phyloP scores from a whole-genome alignment of 768 basidiomycete species.

The Tylopilus subfusipes region DNA sequence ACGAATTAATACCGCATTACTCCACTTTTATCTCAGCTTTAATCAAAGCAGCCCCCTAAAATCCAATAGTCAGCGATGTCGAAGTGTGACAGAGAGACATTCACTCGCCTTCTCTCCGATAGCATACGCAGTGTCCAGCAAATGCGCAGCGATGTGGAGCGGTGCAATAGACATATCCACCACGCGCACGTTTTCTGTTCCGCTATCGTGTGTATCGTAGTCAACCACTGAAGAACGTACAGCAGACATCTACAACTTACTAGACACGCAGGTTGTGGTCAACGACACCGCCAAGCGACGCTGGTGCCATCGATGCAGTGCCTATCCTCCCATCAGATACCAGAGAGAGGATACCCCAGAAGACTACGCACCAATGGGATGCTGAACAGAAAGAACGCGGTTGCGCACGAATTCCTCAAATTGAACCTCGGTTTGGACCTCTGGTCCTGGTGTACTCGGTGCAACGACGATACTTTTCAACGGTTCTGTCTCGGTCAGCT shows the following conservation, averaged over 20 bases:
- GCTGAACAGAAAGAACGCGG: not conserved
- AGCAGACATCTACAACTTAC: conserved; percentile 1
- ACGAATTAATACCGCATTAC: too few relatives aligned
- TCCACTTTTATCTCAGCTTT: too few relatives aligned
- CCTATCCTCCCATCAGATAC: conserved; percentile 9
- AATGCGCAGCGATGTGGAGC: conserved; percentile 12
- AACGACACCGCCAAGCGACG: conserved; percentile 14
- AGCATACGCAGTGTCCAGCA: conserved; percentile 17
- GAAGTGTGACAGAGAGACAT: not conserved
- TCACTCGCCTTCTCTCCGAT: conserved; percentile 14
- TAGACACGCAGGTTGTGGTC: conserved; percentile 13
- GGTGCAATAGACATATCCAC: conserved; percentile 18
- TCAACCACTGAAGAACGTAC: too few relatives aligned
- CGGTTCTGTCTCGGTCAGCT: conserved; percentile 12
- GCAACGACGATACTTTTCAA: conserved; percentile 14
- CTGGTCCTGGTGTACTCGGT: conserved; percentile 20
- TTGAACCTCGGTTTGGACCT: conserved; percentile 14
- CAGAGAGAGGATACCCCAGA: not conserved
- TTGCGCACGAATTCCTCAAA: conserved; percentile 12
- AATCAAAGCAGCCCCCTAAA: conserved; percentile 13
- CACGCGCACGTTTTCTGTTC: conserved; percentile 16
- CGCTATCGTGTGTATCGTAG: not conserved
- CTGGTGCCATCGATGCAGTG: conserved; percentile 18
- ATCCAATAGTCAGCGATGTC: not conserved
- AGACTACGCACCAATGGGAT: conserved; percentile 13